Evolutionary conservation across 371 early-diverging fungal species (phyloP).

Genomic region (Sporodiniella umbellata): DNA sequence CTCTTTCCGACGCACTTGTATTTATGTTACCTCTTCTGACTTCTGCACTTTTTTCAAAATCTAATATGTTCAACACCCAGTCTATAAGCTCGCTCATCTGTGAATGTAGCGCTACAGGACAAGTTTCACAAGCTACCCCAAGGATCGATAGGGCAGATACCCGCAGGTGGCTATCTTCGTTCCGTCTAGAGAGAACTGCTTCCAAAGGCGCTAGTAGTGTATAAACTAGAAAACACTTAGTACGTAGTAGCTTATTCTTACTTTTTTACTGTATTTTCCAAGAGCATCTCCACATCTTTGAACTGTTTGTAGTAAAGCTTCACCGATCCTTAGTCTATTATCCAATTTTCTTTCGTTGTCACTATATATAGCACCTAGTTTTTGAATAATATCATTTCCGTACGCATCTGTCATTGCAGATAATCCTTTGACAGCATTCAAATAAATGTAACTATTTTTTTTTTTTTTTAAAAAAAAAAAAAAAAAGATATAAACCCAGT

Average conservation of each 20-base stretch:
- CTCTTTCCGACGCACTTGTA: background rate
- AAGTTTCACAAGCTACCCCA: conserved; percentile 69
- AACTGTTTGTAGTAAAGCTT: conserved; percentile 83
- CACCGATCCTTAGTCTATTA: conserved; percentile 80
- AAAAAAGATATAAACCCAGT: too few species aligned
- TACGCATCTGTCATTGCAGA: conserved; percentile 78
- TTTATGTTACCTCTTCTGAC: conserved; percentile 56
- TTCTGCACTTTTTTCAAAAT: conserved; percentile 56
- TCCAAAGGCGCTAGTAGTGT: conserved; percentile 67
- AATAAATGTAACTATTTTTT: conserved; percentile 78
- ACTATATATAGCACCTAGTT: conserved; percentile 64
- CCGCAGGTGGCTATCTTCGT: conserved; percentile 35
- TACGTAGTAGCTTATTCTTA: background rate
- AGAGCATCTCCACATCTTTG: conserved; percentile 77
- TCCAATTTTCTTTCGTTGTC: conserved; percentile 58
- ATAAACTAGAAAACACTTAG: conserved; percentile 33
- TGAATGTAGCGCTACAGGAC: conserved; percentile 65
- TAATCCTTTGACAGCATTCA: conserved; percentile 86
- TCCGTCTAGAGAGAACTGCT: conserved; percentile 50
- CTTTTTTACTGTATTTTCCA: conserved; percentile 61
- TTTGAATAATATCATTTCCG: conserved; percentile 64
- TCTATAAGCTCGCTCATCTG: conserved; percentile 63
- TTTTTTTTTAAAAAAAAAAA: too few species aligned
- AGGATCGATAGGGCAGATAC: conserved; percentile 75
- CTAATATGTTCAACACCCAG: conserved; percentile 66